Conservation (phyloP, 2,329 filamentous ascomycete genomes). For the Escovopsis sp. region DNA sequence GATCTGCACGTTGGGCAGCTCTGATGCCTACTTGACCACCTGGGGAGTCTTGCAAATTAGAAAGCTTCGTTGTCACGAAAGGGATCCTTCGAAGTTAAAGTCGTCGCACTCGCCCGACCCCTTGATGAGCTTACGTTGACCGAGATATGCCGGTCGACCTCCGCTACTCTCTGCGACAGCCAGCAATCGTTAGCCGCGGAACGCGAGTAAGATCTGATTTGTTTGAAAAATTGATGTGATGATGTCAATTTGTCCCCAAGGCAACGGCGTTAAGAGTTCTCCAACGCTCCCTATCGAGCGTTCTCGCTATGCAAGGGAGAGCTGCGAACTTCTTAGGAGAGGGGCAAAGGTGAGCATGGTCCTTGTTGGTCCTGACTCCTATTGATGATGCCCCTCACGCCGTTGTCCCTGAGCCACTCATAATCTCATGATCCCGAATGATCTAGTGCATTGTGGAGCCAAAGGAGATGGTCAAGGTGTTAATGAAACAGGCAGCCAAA, state of each 20-base stretch:
- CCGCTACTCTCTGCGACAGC: not conserved
- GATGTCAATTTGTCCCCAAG: too few species aligned
- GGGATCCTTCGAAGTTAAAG: too few species aligned
- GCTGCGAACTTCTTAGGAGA: too few species aligned
- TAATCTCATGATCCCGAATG: too few species aligned
- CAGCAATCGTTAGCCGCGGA: too few species aligned
- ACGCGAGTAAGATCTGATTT: too few species aligned
- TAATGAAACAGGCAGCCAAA: too few species aligned
- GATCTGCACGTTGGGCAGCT: constrained; percentile 1
- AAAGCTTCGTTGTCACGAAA: too few species aligned
- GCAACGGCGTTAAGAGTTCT: not conserved
- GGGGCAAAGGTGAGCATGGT: not conserved
- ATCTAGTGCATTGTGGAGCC: too few species aligned
- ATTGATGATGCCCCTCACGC: constrained; percentile 1
- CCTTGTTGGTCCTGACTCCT: not conserved
- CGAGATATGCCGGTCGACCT: not conserved
- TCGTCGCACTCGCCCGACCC: too few species aligned
- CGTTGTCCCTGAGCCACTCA: not conserved
- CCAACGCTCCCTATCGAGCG: constrained; percentile 1
- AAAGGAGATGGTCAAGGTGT: too few species aligned
- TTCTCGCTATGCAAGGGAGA: constrained; percentile 1
- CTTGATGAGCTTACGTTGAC: not conserved
- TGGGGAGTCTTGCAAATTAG: not conserved
- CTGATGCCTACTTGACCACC: not conserved
- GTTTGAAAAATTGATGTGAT: not conserved